phyloP scores from a whole-genome alignment of 2,329 filamentous ascomycete species.

The Venturia carpophila region DNA sequence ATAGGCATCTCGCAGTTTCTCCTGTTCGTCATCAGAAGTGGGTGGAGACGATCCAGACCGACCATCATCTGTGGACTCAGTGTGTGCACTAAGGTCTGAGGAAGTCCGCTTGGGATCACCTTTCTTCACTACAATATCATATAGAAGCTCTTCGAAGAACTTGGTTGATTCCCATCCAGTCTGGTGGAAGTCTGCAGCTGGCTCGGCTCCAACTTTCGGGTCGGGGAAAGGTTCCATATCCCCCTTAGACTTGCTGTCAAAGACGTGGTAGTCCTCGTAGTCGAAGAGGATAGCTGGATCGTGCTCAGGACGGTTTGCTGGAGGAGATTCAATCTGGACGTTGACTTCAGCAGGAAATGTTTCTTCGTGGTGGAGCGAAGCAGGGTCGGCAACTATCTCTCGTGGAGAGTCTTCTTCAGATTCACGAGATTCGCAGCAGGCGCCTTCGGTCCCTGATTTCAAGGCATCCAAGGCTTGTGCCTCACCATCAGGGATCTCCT shows the following conservation, averaged over 20 bases:
- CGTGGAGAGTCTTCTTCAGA: no score
- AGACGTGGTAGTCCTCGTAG: no score
- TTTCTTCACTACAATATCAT: background rate
- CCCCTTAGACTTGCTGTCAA: no score
- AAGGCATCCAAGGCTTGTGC: background rate
- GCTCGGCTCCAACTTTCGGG: background rate
- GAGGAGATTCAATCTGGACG: no score
- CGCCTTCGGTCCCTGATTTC: background rate
- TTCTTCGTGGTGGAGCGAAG: no score
- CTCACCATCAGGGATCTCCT: background rate
- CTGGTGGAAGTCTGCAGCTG: background rate
- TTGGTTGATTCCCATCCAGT: background rate
- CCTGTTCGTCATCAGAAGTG: background rate
- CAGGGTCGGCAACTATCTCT: no score
- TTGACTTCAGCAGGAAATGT: no score
- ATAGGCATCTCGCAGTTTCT: background rate
- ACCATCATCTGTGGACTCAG: background rate
- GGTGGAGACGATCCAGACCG: background rate
- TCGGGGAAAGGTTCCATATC: background rate
- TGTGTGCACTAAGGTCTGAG: background rate
- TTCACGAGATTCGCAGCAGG: background rate
- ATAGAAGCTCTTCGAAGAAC: background rate
- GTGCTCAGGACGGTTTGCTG: no score
- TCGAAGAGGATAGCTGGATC: no score
- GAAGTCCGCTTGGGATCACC: background rate